phyloP scores from a whole-genome alignment of 768 basidiomycete species.

The Trametes sanguinea region DNA sequence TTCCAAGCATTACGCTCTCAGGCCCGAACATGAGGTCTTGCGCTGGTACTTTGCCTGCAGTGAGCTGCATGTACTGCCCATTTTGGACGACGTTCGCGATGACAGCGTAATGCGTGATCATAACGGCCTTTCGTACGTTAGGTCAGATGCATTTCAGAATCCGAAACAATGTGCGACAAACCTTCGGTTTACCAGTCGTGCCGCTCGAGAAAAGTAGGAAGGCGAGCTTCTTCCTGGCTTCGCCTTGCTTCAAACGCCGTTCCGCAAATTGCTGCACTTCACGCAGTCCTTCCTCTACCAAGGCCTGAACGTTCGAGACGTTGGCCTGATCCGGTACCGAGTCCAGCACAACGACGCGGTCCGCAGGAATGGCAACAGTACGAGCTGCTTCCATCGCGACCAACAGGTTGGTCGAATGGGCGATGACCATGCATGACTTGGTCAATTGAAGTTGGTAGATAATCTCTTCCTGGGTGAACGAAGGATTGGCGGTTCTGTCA shows the following conservation, averaged over 20 bases:
- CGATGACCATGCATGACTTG: constrained; percentile 26
- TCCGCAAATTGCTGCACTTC: constrained; percentile 24
- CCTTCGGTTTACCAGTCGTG: constrained; percentile 37
- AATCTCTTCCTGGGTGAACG: constrained; percentile 32
- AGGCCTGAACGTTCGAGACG: constrained; percentile 18
- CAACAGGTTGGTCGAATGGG: constrained; percentile 25
- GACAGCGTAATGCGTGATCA: constrained; percentile 35
- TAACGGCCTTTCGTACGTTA: constrained; percentile 27
- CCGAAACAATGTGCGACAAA: neutral
- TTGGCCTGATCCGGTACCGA: constrained; percentile 22
- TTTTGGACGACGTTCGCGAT: constrained; percentile 35
- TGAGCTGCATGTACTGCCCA: constrained; percentile 22
- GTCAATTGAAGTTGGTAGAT: constrained; percentile 30
- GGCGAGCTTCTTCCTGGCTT: constrained; percentile 35
- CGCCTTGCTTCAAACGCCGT: constrained; percentile 26
- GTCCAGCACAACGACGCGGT: constrained; percentile 24
- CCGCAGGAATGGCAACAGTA: constrained; percentile 18
- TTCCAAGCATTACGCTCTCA: constrained; percentile 28
- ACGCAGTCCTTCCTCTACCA: constrained; percentile 26
- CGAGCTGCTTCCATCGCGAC: constrained; percentile 26
- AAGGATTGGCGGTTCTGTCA: constrained; percentile 32
- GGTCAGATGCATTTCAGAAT: neutral
- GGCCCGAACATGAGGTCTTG: constrained; percentile 28
- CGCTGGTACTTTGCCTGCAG: constrained; percentile 12
- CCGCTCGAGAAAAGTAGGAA: constrained; percentile 36